Evolutionary conservation across 2,329 filamentous ascomycete species (phyloP), one percentile per base, ranked within the genome.

Genomic region (Aspergillus transmontanensis): DNA sequence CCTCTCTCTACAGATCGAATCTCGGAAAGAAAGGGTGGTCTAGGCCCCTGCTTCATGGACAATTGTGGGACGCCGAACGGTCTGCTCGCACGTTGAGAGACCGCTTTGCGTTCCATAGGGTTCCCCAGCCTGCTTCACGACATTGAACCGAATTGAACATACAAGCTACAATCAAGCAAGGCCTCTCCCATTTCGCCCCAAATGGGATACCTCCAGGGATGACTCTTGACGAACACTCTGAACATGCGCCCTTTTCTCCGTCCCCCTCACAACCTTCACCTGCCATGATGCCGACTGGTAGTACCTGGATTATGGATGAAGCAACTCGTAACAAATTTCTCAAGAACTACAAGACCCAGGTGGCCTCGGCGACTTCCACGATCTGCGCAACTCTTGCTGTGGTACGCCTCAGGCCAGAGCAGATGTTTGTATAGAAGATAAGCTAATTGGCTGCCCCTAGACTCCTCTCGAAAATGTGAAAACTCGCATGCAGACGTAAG

Each of bases 21-120:
- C 34, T 23, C 53, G 26, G 28, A 32, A 39, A 59, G 19, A 41
- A 39, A 45, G 61, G 66, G 66, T 69, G 73, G 66, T 62, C 57
- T 59, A 66, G 66, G 62, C 63, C 63, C 57, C 19, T 16, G 45
- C 66, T 74, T 73, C 68, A 82, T 80, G 79, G 78, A 77, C 72
- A 75, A 75, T 76, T 80, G 79, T 82, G 80, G 81, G 79, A 81
- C 79, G 80, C 80, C 68, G 71, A 81, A 81, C 78, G 79, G 79
- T 82, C 79, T 78, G 71, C 81, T 82, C 80, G 73, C 70, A 71
- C 64, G 69, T 64, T 79, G 81, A 82, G 81, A 81, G 80, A 77
- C 79, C 78, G 78, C 76, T 81, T 81, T 81, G 81, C 81, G 80
- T 83, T 82, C 80, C 80, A 82, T 82, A 76, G 78, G 80, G 76